These are phyloP conservation scores for Amaranthus tricolor DNA, from an alignment of 179 eudicot species.

Conservation along the genomic window DNA sequence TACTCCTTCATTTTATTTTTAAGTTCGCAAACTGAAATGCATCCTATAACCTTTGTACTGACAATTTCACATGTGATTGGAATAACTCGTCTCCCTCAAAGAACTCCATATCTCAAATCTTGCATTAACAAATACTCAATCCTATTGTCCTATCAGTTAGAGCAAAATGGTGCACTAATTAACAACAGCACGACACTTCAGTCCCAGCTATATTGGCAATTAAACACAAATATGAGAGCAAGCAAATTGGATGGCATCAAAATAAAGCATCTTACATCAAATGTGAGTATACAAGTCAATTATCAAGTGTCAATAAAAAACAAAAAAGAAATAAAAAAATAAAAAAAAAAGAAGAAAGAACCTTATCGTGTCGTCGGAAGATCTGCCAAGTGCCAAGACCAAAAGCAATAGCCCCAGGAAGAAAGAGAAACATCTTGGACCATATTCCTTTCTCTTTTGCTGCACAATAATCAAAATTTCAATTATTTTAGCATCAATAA, in stretches of 20 bases:
- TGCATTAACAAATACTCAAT: not conserved
- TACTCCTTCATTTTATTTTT: not conserved
- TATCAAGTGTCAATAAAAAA: not conserved
- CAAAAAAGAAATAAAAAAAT: constrained; percentile 3
- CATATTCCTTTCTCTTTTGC: constrained; percentile 51
- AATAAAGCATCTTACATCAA: constrained; percentile 1
- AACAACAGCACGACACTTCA: not conserved
- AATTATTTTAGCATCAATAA: not conserved
- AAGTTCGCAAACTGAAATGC: not conserved
- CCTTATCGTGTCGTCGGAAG: constrained; percentile 89
- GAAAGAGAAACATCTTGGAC: constrained; percentile 78
- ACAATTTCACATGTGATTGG: not conserved
- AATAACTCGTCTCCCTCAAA: not conserved
- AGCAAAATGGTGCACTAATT: not conserved
- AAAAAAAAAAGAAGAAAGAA: constrained; percentile 16
- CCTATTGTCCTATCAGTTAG: too few relatives aligned
- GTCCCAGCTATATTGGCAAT: not conserved
- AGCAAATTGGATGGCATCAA: not conserved
- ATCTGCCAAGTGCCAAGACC: constrained; percentile 98
- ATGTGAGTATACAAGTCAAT: not conserved
- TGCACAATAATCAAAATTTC: constrained; percentile 19
- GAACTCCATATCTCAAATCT: not conserved
- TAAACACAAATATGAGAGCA: not conserved
- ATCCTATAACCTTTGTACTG: not conserved
- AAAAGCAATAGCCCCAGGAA: constrained; percentile 89